Percentiles rank a stretch among this genome's conserved stretches.
Conservation (phyloP, 371 early-diverging fungal genomes). For the Cokeromyces recurvatus region DNA sequence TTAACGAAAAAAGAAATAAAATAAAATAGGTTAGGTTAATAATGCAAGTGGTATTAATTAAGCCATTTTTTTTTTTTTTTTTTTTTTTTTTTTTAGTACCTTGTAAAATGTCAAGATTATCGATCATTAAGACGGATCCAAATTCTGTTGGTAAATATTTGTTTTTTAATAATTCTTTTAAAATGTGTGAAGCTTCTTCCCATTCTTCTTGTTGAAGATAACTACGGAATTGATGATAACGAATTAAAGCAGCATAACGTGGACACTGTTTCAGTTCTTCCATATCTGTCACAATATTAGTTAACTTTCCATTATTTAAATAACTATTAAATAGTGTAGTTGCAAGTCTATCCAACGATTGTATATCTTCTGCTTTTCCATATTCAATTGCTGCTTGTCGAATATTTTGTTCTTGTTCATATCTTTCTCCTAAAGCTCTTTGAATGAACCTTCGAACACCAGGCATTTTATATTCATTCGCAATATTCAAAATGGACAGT, state of each 20-base stretch:
- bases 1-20: neutral
- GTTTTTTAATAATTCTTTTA: neutral
- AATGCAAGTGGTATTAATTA: neutral
- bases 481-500: neutral
- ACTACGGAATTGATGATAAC: slow-evolving; percentile 13
- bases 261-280: slow-evolving; percentile 12
- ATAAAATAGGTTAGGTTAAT: too few relatives aligned
- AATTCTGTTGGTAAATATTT: slow-evolving; percentile 9
- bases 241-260: slow-evolving; percentile 15
- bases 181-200: slow-evolving; percentile 2
- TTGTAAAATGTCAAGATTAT: slow-evolving; percentile 6
- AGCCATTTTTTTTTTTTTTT: neutral
- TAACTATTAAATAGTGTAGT: slow-evolving; percentile 12
- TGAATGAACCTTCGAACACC: neutral
- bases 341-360: slow-evolving; percentile 20
- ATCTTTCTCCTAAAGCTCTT: slow-evolving; percentile 9
- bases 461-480: neutral
- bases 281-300: slow-evolving; percentile 7
- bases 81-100: slow-evolving; percentile 1
- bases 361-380: slow-evolving; percentile 18
- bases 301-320: slow-evolving; percentile 15
- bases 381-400: slow-evolving; percentile 19
- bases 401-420: slow-evolving; percentile 12
- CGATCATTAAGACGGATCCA: slow-evolving; percentile 11
- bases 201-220: slow-evolving; percentile 6